These are phyloP conservation scores for Neopestalotiopsis sp. DNA, from an alignment of 2,329 filamentous ascomycete genomes.

Conservation along the genomic window DNA sequence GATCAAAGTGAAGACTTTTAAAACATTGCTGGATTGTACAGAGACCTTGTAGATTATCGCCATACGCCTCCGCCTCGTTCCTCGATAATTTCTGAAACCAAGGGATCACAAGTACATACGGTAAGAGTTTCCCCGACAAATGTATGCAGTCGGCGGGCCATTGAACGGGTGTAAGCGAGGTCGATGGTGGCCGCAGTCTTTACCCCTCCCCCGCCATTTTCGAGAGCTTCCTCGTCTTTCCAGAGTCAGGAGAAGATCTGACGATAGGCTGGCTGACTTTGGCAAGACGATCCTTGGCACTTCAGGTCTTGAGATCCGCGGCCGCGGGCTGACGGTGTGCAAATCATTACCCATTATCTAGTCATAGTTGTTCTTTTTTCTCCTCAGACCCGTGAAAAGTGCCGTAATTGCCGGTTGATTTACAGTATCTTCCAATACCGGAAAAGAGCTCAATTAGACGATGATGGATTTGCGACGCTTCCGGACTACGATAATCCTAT, in stretches of 20 bases:
- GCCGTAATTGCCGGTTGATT: neutral
- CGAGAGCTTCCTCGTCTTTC: neutral
- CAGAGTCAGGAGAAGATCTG: neutral
- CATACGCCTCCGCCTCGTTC: neutral
- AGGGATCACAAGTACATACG: neutral
- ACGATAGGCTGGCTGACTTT: neutral
- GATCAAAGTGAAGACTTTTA: no score
- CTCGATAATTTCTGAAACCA: neutral
- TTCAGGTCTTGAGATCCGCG: neutral
- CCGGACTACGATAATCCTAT: neutral
- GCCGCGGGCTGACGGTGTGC: neutral
- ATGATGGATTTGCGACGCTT: neutral
- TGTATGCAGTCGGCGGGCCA: neutral
- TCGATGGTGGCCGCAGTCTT: neutral
- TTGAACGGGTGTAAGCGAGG: neutral
- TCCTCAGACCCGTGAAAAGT: neutral
- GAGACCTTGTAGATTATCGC: neutral
- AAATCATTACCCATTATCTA: no score
- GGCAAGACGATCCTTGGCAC: neutral
- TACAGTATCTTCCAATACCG: neutral
- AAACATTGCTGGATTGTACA: neutral
- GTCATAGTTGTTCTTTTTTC: no score
- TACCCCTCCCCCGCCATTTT: neutral
- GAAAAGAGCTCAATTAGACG: neutral
- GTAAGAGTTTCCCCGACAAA: neutral